Evolutionary conservation across 208 protist genomes (phyloP), one percentile per base, ranked within the genome.

Genomic region (Leishmania major): DNA sequence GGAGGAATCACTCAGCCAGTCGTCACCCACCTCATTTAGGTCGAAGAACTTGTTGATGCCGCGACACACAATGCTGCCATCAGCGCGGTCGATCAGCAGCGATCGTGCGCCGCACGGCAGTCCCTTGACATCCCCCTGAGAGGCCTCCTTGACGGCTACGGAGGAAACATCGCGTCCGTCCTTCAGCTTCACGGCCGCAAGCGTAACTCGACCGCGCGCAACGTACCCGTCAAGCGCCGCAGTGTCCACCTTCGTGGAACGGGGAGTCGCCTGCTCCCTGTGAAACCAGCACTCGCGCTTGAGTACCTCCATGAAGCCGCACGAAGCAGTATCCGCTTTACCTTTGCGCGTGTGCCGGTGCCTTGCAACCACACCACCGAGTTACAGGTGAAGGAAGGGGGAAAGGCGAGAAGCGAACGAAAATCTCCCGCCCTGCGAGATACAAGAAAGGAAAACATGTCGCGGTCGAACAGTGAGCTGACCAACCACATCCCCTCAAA

Each of bases 41-140:
- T 96, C 93, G 78, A 95, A 92, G 72, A 98, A 98, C 80, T 98
- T 98, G 84, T 98, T 97, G 43, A 98, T 82, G 53, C 95, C 93
- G 64, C 95, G 90, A 57, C 91, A 88, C n/a, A 92, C 73, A 57
- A 98, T 92, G n/a, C 83, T 80, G 55, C 88, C 90, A 31, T 79
- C 85, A 43, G 80, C 77, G 28, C n/a, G 35, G 60, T 93, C 78
- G 13, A 98, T 73, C 6, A 98, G 74, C 8, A 98, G 86, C 28
- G 87, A 94, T 19, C 95, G 87, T 28, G 95, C 95, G 37, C 93
- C 95, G 72, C 89, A 96, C 5, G 92, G 91, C 19, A 98, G 90
- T 43, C 77, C n/a, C 22, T 62, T 78, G 37, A 93, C 89, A 82
- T 98, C 93, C 2, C 84, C 85, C 78, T 98, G 95, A 10, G 83